Conservation (phyloP, 192 early-diverging fungal species). For the Dissophora globulifera region DNA sequence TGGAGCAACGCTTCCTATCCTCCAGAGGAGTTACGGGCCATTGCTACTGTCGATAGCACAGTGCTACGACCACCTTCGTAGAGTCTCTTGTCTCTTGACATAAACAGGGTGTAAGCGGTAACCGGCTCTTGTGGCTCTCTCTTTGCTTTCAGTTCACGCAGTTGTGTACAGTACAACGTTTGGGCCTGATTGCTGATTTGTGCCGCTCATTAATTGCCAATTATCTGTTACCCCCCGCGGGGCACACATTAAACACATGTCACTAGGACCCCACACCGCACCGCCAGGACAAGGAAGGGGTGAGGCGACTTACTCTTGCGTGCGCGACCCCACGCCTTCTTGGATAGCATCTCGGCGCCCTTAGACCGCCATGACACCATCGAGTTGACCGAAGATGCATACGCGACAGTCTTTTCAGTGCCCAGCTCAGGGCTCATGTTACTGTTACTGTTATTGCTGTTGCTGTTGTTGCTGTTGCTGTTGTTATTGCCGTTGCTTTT, state of each 20-base stretch:
- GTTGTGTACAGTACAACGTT: too few species aligned
- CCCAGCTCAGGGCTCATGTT: background rate
- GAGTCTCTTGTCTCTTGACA: too few species aligned
- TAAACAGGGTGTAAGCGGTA: too few species aligned
- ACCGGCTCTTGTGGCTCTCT: background rate
- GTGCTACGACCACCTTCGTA: too few species aligned
- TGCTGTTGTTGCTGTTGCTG: background rate
- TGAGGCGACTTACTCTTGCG: constrained; percentile 47
- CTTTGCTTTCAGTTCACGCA: too few species aligned
- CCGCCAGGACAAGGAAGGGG: background rate
- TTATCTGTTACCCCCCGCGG: background rate
- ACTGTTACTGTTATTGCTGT: constrained; percentile 11
- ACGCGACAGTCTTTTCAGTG: constrained; percentile 24
- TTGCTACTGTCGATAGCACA: too few species aligned
- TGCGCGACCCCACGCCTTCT: constrained; percentile 41
- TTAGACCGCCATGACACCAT: constrained; percentile 53
- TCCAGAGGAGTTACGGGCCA: too few species aligned
- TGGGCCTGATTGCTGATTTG: constrained; percentile 13
- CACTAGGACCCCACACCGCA: too few species aligned
- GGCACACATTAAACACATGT: background rate
- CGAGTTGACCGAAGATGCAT: constrained; percentile 40
- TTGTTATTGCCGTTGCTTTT: too few species aligned
- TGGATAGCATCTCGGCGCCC: constrained; percentile 46
- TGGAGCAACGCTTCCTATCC: too few species aligned
- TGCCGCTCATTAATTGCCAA: constrained; percentile 36